Conservation (phyloP, 345 rosid species). For the Pistacia integerrima region DNA sequence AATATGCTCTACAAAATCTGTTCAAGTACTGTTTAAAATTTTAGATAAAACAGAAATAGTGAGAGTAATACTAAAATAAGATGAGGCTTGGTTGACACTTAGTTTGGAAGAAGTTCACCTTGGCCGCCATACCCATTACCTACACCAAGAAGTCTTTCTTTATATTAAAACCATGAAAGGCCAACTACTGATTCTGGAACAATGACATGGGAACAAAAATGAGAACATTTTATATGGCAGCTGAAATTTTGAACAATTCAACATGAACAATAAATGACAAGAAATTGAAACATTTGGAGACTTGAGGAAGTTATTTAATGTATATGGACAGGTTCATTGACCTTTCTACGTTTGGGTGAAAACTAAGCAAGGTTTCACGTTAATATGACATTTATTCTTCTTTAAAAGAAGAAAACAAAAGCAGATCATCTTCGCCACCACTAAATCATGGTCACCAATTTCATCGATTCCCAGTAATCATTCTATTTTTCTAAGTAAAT, state of each 20-base stretch:
- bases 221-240: not conserved
- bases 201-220: not conserved
- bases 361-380: not conserved
- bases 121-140: slow-evolving; percentile 7
- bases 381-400: not conserved
- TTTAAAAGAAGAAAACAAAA: too few relatives aligned
- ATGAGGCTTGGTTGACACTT: slow-evolving; percentile 4
- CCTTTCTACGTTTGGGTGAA: not conserved
- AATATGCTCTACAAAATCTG: not conserved
- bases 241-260: slow-evolving; percentile 10
- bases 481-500: too few relatives aligned
- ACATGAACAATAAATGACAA: not conserved
- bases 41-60: not conserved
- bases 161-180: slow-evolving; percentile 8
- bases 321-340: not conserved
- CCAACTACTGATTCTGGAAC: slow-evolving; percentile 1
- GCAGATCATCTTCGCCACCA: too few relatives aligned
- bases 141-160: not conserved
- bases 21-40: not conserved
- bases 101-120: slow-evolving; percentile 5
- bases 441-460: too few relatives aligned
- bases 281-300: not conserved
- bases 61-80: not conserved
- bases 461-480: too few relatives aligned
- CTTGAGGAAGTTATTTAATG: not conserved